Evolutionary conservation across 2,329 filamentous ascomycete genomes (phyloP).

Genomic region (Trichophyton benhamiae): DNA sequence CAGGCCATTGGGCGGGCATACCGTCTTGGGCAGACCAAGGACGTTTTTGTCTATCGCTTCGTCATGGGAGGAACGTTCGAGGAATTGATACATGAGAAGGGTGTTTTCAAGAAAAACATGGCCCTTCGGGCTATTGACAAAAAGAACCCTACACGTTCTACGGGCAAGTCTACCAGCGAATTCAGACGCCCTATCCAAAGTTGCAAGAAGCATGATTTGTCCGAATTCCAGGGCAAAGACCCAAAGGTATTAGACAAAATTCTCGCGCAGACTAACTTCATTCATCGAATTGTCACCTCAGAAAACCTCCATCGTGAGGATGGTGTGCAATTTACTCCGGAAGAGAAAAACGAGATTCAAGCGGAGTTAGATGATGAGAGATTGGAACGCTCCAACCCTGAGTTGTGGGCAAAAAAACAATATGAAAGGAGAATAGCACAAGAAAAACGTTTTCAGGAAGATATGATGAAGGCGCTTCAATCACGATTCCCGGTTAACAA

Average conservation of each 20-base stretch:
- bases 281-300: conserved; percentile 47
- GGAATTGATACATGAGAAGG: conserved; percentile 56
- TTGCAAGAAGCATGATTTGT: conserved; percentile 41
- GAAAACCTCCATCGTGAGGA: conserved; percentile 64
- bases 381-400: conserved; percentile 28
- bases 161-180: conserved; percentile 41
- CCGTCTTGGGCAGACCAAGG: conserved; percentile 68
- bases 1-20: conserved; percentile 81
- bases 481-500: neutral
- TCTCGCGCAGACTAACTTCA: conserved; percentile 19
- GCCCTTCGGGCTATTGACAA: conserved; percentile 71
- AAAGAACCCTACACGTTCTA: conserved; percentile 59
- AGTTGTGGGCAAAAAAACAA: conserved; percentile 20
- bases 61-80: conserved; percentile 70
- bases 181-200: conserved; percentile 49
- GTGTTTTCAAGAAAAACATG: conserved; percentile 72
- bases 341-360: conserved; percentile 48
- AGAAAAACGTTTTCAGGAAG: neutral
- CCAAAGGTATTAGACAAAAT: conserved; percentile 47
- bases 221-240: conserved; percentile 47
- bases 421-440: conserved; percentile 7
- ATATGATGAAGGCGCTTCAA: too few species aligned
- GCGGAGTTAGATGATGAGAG: conserved; percentile 31
- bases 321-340: conserved; percentile 42
- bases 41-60: conserved; percentile 75